These are phyloP conservation scores for Barbarea vulgaris DNA, from an alignment of 345 rosid genomes.

Conservation along the genomic window DNA sequence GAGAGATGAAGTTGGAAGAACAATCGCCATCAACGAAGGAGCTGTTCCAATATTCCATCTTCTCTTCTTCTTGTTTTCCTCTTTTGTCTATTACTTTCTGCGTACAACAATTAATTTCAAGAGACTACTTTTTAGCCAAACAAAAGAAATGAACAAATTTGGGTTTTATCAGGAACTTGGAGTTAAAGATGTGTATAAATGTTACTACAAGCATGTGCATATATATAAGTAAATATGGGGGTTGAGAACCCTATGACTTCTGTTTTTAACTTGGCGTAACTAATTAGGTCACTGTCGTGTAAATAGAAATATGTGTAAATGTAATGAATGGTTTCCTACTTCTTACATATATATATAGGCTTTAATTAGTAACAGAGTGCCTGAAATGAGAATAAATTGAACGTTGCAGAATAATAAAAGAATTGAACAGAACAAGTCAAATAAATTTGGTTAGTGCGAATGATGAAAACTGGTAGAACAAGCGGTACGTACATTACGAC, in stretches of 20 bases:
- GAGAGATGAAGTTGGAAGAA: constrained; percentile 33
- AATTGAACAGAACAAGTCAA: not conserved
- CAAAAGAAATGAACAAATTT: not conserved
- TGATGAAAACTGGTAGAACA: not conserved
- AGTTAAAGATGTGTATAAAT: constrained; percentile 6
- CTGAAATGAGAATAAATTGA: not conserved
- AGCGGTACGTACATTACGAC: not conserved
- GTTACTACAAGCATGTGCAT: constrained; percentile 2
- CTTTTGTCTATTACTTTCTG: constrained; percentile 2
- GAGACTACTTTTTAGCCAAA: constrained; percentile 22
- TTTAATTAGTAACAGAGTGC: not conserved
- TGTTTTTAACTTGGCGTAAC: not conserved
- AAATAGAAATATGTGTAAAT: constrained; percentile 8
- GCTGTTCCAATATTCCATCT: constrained; percentile 34
- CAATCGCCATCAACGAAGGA: constrained; percentile 32
- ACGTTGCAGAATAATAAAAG: not conserved
- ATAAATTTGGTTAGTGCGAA: not conserved
- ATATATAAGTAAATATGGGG: not conserved
- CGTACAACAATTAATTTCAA: constrained; percentile 8
- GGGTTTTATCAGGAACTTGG: constrained; percentile 20
- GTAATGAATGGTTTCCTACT: constrained; percentile 13
- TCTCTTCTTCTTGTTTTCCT: not conserved
- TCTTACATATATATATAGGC: not conserved
- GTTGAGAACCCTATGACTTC: constrained; percentile 21
- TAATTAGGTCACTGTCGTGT: constrained; percentile 15